phyloP scores from a whole-genome alignment of 176 grass and related monocot genomes.

The Bromus sterilis region DNA sequence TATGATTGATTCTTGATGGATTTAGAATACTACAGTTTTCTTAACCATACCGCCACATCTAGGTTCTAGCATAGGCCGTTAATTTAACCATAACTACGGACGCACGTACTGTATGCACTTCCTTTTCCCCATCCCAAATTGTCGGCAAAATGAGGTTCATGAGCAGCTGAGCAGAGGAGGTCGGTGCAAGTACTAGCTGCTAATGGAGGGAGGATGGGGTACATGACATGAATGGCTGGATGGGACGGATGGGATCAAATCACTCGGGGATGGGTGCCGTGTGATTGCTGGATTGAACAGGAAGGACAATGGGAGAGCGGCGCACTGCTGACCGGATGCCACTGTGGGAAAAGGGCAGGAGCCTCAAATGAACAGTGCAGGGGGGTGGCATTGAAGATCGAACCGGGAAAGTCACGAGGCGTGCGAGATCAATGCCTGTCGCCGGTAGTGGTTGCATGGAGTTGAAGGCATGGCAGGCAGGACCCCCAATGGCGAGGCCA shows the following conservation, averaged over 20 bases:
- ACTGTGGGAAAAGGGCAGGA: neutral
- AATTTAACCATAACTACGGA: too few relatives aligned
- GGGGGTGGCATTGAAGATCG: neutral
- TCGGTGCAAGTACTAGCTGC: neutral
- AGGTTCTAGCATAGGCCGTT: too few relatives aligned
- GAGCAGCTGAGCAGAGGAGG: neutral
- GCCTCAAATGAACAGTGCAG: constrained; percentile 13
- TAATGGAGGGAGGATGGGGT: neutral
- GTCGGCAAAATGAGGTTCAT: neutral
- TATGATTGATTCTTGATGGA: too few relatives aligned
- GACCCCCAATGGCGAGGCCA: too few relatives aligned
- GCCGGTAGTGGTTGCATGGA: constrained; percentile 12
- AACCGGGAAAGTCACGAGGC: neutral
- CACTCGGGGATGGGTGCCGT: neutral
- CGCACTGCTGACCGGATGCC: neutral
- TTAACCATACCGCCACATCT: too few relatives aligned
- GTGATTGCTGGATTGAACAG: neutral
- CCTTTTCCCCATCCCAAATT: neutral
- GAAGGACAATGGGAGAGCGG: neutral
- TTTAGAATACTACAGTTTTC: too few relatives aligned
- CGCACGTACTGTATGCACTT: too few relatives aligned
- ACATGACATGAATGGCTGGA: neutral
- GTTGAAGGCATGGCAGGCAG: constrained; percentile 22
- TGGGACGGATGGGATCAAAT: neutral
- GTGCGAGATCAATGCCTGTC: neutral